A percentile compares a stretch with the other conserved stretches of the same genome.
These are phyloP conservation scores for Chenopodium berlandieri DNA, from an alignment of 148 eudicot species.

Conservation along the genomic window DNA sequence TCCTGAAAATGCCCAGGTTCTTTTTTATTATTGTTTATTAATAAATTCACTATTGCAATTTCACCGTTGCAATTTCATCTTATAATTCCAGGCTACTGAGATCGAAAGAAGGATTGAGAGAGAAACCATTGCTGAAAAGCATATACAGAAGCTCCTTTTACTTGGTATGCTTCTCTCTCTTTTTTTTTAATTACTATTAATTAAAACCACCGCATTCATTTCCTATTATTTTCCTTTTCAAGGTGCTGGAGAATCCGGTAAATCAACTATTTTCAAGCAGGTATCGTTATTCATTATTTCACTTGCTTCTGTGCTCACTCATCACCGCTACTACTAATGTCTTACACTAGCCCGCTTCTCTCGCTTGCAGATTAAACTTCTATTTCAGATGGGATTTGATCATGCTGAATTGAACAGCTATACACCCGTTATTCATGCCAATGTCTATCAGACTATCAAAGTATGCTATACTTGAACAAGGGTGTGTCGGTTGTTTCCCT, in stretches of 20 bases:
- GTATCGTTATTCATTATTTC: slow-evolving; percentile 25
- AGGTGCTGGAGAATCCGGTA: slow-evolving; percentile 99
- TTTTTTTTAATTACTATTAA: background rate
- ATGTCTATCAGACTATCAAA: slow-evolving; percentile 95
- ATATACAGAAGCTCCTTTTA: slow-evolving; percentile 86
- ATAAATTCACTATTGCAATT: background rate
- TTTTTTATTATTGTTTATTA: background rate
- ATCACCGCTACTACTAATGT: background rate
- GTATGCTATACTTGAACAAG: slow-evolving; percentile 74
- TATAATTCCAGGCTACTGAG: slow-evolving; percentile 63
- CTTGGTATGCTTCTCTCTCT: slow-evolving; percentile 49
- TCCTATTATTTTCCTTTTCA: slow-evolving; percentile 3
- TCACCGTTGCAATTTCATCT: background rate
- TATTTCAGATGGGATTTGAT: slow-evolving; percentile 91
- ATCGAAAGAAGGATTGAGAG: slow-evolving; percentile 89
- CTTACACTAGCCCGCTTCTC: background rate
- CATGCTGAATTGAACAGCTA: slow-evolving; percentile 79
- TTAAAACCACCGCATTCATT: background rate
- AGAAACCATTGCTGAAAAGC: slow-evolving; percentile 87
- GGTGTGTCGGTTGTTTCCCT: slow-evolving; percentile 68
- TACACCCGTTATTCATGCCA: slow-evolving; percentile 82
- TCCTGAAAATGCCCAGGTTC: slow-evolving; percentile 72
- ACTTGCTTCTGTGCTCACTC: background rate
- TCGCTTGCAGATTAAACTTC: slow-evolving; percentile 71
- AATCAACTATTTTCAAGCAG: slow-evolving; percentile 97